Evolutionary conservation across 331 rosid genomes (phyloP), one percentile per base, ranked within the genome.

Genomic region (Erythrophleum ivorense): DNA sequence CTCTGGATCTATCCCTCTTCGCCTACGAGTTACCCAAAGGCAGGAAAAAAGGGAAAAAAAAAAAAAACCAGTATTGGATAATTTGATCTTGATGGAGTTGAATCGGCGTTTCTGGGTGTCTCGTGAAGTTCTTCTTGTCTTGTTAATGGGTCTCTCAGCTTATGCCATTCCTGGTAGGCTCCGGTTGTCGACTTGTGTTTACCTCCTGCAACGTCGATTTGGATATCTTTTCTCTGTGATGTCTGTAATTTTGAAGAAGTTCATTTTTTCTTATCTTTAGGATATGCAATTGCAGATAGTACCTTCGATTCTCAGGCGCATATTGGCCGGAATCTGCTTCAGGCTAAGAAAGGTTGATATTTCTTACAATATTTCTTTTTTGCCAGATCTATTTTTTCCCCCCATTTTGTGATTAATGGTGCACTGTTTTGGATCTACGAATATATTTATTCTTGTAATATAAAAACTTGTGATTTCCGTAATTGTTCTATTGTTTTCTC

Each of bases 321-420:
- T 34, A 69, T 68, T 1, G 92, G 91, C 71, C 92, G 98, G 78
- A 88, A 58, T 82, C 94, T 95, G 76, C 99, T 95, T 50, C 99
- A 93, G 84, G 96, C 97, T 65, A 92, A 87, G 81, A 87, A 89
- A 92, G 95, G 98, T 95, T 69, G 24, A 41, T 75, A 29, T 29
- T 45, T 82, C 24, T 73, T 33, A 0, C 21, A 6, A 33, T 82
- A 57, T 68, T 50, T 71, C 8, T 75, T 18, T 49, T 34, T 18
- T 3, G 43, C 2, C 40, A 29, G 5, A 33, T 60, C 48, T 5
- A 43, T 5, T 46, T 18, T 34, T 12, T 21, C 5, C 38, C 59
- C n/a, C 13, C 16, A 55, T 6, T 15, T 71, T 46, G 9, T 24
- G 50, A 14, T 38, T 54, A n/a, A 2, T 15, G 34, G n/a, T 55